A percentile compares a stretch with the other conserved stretches of the same genome.
Conservation (phyloP, 352 stramenopile species). For the Globisporangium irregulare region DNA sequence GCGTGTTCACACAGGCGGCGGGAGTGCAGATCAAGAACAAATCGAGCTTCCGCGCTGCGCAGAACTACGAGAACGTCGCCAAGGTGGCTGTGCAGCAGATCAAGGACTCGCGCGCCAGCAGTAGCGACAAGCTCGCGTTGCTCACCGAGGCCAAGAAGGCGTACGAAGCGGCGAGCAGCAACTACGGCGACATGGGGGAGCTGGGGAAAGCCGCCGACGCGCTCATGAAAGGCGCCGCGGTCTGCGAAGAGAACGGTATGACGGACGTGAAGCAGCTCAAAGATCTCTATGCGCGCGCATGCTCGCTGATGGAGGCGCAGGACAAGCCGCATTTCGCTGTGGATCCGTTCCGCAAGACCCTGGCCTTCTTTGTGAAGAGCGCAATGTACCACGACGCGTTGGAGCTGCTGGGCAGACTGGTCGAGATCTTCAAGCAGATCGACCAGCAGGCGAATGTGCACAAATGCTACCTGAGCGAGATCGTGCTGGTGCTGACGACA, state of each 20-base stretch:
- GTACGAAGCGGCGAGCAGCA: slow-evolving; percentile 58
- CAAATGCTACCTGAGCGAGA: slow-evolving; percentile 71
- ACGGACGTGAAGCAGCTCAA: slow-evolving; percentile 42
- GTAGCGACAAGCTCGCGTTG: slow-evolving; percentile 26
- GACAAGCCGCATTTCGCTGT: slow-evolving; percentile 82
- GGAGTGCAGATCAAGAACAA: slow-evolving; percentile 71
- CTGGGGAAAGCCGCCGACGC: slow-evolving; percentile 79
- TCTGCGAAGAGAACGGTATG: slow-evolving; percentile 38
- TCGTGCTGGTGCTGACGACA: slow-evolving; percentile 52
- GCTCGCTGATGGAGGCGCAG: slow-evolving; percentile 73
- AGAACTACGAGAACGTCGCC: slow-evolving; percentile 73
- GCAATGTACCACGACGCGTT: slow-evolving; percentile 42
- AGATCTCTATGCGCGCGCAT: slow-evolving; percentile 61
- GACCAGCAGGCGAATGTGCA: slow-evolving; percentile 66
- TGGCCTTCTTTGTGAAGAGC: slow-evolving; percentile 67
- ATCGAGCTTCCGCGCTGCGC: slow-evolving; percentile 65
- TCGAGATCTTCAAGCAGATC: slow-evolving; percentile 57
- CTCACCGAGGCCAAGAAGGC: slow-evolving; percentile 47
- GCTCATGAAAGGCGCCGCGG: slow-evolving; percentile 58
- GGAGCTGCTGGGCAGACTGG: slow-evolving; percentile 48
- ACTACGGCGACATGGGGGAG: slow-evolving; percentile 83
- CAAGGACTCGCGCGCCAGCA: slow-evolving; percentile 42
- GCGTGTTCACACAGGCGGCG: slow-evolving; percentile 52
- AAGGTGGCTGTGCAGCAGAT: slow-evolving; percentile 72
- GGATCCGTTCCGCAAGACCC: slow-evolving; percentile 75